These are phyloP conservation scores for Xylariaceae sp. DNA, from an alignment of 2,329 filamentous ascomycete species.

Conservation along the genomic window DNA sequence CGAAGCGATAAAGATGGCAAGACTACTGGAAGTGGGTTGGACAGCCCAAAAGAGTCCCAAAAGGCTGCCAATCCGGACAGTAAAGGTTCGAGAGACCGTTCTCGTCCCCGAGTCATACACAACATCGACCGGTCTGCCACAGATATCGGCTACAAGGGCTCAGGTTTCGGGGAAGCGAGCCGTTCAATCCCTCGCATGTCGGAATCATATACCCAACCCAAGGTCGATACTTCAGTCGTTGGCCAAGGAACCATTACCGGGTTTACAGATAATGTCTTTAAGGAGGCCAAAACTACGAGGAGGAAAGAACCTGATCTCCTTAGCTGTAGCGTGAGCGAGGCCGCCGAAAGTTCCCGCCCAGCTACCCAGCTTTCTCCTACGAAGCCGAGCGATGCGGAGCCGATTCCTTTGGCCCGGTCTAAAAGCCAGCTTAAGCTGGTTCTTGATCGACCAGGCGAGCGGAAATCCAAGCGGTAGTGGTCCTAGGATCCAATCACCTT, in stretches of 20 bases:
- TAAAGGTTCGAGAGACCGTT: constrained; percentile 17
- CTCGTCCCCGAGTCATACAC: constrained; percentile 17
- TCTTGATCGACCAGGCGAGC: constrained; percentile 42
- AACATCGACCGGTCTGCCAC: constrained; percentile 31
- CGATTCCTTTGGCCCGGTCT: constrained; percentile 51
- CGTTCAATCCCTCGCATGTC: constrained; percentile 18
- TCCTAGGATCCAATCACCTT: neutral
- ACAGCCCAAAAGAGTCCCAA: neutral
- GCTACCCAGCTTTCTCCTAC: constrained; percentile 41
- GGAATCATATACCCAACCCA: constrained; percentile 32
- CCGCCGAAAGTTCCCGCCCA: constrained; percentile 3
- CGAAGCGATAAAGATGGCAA: neutral
- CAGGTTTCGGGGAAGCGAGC: constrained; percentile 22
- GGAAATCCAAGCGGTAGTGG: constrained; percentile 25
- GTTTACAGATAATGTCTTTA: constrained; percentile 27
- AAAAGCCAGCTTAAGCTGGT: constrained; percentile 58
- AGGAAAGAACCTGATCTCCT: neutral
- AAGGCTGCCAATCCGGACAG: neutral
- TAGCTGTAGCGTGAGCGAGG: constrained; percentile 1
- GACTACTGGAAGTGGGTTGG: neutral
- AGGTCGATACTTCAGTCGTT: constrained; percentile 35
- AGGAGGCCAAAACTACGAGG: neutral
- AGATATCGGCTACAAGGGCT: constrained; percentile 19
- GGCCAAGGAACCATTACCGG: constrained; percentile 44
- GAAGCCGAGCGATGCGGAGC: constrained; percentile 41